A percentile compares a stretch with the other conserved stretches of the same genome.
These are phyloP conservation scores for Nematodospora anomalae DNA, from an alignment of 1,139 yeast genomes.

Conservation along the genomic window DNA sequence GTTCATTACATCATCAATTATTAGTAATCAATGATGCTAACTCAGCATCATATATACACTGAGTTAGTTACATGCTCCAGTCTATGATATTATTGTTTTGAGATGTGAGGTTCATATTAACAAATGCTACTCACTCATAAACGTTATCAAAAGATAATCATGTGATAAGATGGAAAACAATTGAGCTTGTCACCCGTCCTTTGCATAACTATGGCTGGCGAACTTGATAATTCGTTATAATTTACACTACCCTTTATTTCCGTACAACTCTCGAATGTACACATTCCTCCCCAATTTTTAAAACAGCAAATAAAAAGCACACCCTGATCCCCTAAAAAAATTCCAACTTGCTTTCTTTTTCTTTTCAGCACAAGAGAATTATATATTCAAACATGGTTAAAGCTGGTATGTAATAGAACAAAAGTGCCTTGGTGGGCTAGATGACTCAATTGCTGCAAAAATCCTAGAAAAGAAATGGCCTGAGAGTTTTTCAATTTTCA, in stretches of 20 bases:
- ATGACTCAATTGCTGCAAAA: not conserved
- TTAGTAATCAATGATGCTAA: no score
- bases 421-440: no score
- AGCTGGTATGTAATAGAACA: constrained; percentile 33
- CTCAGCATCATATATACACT: no score
- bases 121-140: no score
- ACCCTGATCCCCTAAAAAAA: not conserved
- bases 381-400: constrained; percentile 28
- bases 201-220: not conserved
- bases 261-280: not conserved
- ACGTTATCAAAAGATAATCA: no score
- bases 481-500: no score
- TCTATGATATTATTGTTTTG: no score
- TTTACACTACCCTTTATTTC: not conserved
- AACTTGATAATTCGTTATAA: not conserved
- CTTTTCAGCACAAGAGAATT: constrained; percentile 3
- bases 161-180: not conserved
- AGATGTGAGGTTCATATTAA: no score
- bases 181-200: not conserved
- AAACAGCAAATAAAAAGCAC: not conserved
- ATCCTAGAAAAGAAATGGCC: no score
- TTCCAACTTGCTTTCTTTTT: constrained; percentile 1
- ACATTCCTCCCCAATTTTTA: not conserved
- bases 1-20: no score
- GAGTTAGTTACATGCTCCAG: no score